Base-by-base conservation (phyloP, 306 rosid genomes). In the Urtica urens region DNA sequence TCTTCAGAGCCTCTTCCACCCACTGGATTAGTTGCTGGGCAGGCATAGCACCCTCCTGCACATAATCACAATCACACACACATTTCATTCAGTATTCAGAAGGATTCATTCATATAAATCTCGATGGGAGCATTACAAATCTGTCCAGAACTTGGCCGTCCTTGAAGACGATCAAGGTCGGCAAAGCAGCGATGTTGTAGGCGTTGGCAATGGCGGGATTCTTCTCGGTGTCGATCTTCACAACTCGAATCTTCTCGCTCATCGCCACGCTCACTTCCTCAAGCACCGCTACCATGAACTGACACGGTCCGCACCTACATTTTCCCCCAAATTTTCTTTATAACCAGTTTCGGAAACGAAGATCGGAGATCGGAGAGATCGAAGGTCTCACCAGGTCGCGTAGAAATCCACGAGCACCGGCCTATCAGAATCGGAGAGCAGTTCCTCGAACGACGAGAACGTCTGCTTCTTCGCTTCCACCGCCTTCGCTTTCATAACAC, bases 271-370 rank as follows among this genome's bases (percentile, higher is more conserved):
- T 73, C 10, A 90, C 97, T 65, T 90, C 82, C n/a, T 79, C 33
- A 37, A 90, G 97, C 23, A 90, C 55, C 2, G 97, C 95, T 58
- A 59, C 86, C 97, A 90, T 90, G 44, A 74, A 81, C 49, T 90
- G 97, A 74, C 97, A 90, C 49, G 97, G 97, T 63, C 97, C 97
- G 34, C 97, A 90, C 97, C 97, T 90, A 78, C 7, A 31, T 13
- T 31, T 31, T 31, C 10, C 7, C 7, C 37, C 13, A 31, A 1
- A 31, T 7, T 7, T 8, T 7, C 37, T 7, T 31, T 31, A 8
- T 7, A 7, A 7, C 37, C 37, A 31, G 37, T 31, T 7, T 8
- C 7, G 13, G 7, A 1, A 31, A 13, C 37, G 10, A 31, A 31
- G 7, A 31, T 31, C 13, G 13, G 13, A 27, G 0, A 8, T 15